Conservation (phyloP, 1,284 basidiomycete genomes). For the Sphagnurus paluster region DNA sequence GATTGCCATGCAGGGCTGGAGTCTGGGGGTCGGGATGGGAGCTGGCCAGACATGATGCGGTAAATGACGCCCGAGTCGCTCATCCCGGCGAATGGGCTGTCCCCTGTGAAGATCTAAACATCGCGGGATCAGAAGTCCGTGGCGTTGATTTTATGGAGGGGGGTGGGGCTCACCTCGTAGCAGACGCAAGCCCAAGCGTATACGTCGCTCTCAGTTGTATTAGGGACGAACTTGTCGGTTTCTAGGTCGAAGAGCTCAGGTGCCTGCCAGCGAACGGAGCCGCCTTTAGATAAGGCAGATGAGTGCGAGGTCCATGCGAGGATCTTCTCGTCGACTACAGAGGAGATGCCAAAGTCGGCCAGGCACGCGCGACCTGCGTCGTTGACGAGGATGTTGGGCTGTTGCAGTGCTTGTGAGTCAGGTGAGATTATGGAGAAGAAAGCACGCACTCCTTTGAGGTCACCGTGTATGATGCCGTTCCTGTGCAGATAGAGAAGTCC, state of each 20-base stretch:
- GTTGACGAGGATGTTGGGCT: conserved; percentile 24
- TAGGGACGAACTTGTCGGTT: neutral
- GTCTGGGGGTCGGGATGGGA: conserved; percentile 6
- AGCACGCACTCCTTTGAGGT: conserved; percentile 10
- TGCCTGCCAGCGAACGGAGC: conserved; percentile 17
- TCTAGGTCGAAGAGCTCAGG: conserved; percentile 17
- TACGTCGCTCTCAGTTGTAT: conserved; percentile 18
- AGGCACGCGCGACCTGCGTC: conserved; percentile 16
- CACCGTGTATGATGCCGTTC: conserved; percentile 12
- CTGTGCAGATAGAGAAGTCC: conserved; percentile 18
- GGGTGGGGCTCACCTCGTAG: conserved; percentile 7
- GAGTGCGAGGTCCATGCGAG: conserved; percentile 7
- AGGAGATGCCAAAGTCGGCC: conserved; percentile 22
- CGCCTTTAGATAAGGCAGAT: conserved; percentile 7
- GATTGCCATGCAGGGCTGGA: conserved; percentile 5
- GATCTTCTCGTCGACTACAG: conserved; percentile 6
- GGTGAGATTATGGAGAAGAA: too few species aligned
- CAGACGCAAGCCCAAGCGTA: conserved; percentile 19
- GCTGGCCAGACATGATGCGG: conserved; percentile 4
- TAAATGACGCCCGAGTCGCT: conserved; percentile 7
- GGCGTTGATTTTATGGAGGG: neutral
- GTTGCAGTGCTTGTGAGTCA: neutral
- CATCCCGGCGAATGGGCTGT: conserved; percentile 7
- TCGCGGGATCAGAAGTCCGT: neutral
- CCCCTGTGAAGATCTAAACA: conserved; percentile 13